phyloP scores from a whole-genome alignment of 306 rosid species.

The Parietaria judaica region DNA sequence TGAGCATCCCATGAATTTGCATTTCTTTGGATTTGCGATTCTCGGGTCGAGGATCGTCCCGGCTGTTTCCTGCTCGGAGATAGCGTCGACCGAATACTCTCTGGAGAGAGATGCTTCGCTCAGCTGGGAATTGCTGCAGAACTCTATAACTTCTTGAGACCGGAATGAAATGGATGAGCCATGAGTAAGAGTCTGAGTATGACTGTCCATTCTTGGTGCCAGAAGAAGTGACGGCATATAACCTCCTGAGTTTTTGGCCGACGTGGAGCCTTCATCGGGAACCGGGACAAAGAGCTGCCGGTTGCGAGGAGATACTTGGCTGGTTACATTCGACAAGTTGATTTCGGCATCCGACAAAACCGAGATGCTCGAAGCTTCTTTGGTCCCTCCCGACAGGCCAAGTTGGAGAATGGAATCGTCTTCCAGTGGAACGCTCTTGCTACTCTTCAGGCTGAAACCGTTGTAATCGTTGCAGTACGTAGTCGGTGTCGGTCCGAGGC shows the following conservation, averaged over 20 bases:
- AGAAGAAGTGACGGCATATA: constrained; percentile 90
- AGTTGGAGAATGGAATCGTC: constrained; percentile 81
- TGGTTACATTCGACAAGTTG: constrained; percentile 27
- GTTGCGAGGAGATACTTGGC: constrained; percentile 39
- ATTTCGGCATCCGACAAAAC: constrained; percentile 51
- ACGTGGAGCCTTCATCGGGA: constrained; percentile 88
- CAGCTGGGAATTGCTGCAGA: constrained; percentile 27
- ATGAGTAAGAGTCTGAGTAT: background rate
- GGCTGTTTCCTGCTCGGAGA: constrained; percentile 39
- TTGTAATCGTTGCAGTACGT: constrained; percentile 48
- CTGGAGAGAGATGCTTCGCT: constrained; percentile 39
- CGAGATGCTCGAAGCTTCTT: constrained; percentile 53
- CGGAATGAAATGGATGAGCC: constrained; percentile 28
- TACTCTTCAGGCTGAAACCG: constrained; percentile 35
- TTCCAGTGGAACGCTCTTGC: constrained; percentile 45
- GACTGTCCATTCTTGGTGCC: constrained; percentile 56
- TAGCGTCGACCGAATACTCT: constrained; percentile 43
- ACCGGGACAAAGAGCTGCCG: constrained; percentile 44
- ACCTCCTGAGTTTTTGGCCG: constrained; percentile 88
- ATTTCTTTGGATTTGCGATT: constrained; percentile 51
- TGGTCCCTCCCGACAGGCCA: constrained; percentile 75
- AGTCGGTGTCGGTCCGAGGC: constrained; percentile 88
- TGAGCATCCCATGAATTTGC: constrained; percentile 58
- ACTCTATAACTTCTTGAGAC: constrained; percentile 32
- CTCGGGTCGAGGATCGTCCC: constrained; percentile 43